Evolutionary conservation across 805 yeast genomes (phyloP).

Genomic region (Ogataea degrootiae): DNA sequence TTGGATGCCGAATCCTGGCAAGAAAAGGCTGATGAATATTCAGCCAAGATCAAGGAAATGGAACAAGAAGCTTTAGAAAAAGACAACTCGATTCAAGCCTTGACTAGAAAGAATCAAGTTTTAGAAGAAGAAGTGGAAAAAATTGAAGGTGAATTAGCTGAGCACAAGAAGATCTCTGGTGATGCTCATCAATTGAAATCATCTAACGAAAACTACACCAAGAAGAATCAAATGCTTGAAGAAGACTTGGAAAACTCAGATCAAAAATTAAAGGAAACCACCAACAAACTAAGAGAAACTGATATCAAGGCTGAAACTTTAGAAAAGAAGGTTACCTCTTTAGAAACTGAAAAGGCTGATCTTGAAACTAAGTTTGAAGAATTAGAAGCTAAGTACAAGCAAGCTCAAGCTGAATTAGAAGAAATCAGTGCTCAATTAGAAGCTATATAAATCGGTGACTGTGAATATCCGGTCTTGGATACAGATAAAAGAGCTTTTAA

Average conservation of each 20-base stretch:
- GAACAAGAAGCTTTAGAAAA: slow-evolving; percentile 90
- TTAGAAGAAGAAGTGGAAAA: slow-evolving; percentile 81
- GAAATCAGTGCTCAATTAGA: slow-evolving; percentile 96
- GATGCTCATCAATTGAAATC: slow-evolving; percentile 86
- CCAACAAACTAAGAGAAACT: slow-evolving; percentile 89
- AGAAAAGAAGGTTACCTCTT: slow-evolving; percentile 87
- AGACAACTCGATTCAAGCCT: slow-evolving; percentile 91
- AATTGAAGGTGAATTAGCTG: slow-evolving; percentile 67
- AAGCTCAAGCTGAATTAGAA: slow-evolving; percentile 90
- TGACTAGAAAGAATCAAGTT: slow-evolving; percentile 86
- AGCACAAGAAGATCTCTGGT: slow-evolving; percentile 81
- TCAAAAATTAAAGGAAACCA: slow-evolving; percentile 85
- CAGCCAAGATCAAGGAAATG: slow-evolving; percentile 74
- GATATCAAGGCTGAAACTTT: slow-evolving; percentile 95
- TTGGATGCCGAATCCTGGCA: slow-evolving; percentile 97
- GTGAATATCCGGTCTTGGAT: not conserved
- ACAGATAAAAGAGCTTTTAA: not conserved
- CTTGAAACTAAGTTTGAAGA: slow-evolving; percentile 91
- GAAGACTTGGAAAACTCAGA: slow-evolving; percentile 90
- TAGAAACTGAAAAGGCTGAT: slow-evolving; percentile 88
- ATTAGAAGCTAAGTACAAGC: slow-evolving; percentile 70
- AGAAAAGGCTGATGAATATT: slow-evolving; percentile 88
- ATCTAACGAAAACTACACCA: slow-evolving; percentile 84
- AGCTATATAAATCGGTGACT: slow-evolving; percentile 38
- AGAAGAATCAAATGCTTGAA: slow-evolving; percentile 85